phyloP scores from a whole-genome alignment of 2,329 filamentous ascomycete genomes.

The Diaporthe sp. region DNA sequence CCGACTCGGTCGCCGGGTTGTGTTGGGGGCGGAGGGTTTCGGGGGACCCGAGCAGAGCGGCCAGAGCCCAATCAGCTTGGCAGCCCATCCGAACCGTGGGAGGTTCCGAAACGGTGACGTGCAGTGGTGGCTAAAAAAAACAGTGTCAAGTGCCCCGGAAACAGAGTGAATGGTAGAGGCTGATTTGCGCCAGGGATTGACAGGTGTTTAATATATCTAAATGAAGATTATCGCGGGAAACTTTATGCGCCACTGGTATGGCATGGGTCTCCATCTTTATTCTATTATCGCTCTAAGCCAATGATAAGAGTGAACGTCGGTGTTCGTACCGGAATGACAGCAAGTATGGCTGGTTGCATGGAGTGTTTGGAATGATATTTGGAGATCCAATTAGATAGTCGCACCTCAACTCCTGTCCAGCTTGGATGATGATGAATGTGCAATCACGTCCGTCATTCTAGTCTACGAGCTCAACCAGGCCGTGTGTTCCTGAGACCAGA shows the following conservation, averaged over 20 bases:
- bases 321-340: background rate
- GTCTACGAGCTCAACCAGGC: background rate
- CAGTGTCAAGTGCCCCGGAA: background rate
- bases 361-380: background rate
- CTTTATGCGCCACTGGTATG: background rate
- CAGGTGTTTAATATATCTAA: background rate
- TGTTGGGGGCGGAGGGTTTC: background rate
- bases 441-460: background rate
- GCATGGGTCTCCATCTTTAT: background rate
- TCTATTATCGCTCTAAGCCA: background rate
- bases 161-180: background rate
- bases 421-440: background rate
- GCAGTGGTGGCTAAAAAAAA: background rate
- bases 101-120: slow-evolving; percentile 11
- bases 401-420: background rate
- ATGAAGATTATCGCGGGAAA: background rate
- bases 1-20: slow-evolving; percentile 16
- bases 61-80: background rate
- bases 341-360: background rate
- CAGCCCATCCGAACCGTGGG: background rate
- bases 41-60: background rate
- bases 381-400: background rate
- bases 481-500: too few species aligned
- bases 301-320: background rate
- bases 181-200: background rate